phyloP scores from a whole-genome alignment of 2,329 filamentous ascomycete species.

The Chaetothyriales sp. region DNA sequence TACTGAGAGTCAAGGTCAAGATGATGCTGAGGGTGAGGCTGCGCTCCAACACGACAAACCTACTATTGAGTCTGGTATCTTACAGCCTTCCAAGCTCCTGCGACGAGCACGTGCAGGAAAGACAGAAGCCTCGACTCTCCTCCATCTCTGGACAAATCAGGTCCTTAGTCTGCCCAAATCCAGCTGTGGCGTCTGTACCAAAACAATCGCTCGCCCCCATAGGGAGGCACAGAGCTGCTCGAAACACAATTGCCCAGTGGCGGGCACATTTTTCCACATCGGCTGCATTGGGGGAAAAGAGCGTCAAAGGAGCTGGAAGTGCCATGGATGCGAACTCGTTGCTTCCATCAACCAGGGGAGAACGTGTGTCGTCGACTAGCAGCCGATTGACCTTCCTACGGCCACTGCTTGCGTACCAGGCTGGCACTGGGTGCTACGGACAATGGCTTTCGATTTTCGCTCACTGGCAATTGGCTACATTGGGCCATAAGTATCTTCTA shows the following conservation, averaged over 20 bases:
- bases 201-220: conserved; percentile 3
- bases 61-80: neutral
- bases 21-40: neutral
- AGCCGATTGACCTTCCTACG: neutral
- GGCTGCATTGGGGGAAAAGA: conserved; percentile 6
- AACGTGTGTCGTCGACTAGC: neutral
- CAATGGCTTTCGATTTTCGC: too few species aligned
- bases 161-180: neutral
- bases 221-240: conserved; percentile 6
- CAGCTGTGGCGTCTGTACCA: conserved; percentile 7
- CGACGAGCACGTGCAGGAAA: too few species aligned
- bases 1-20: neutral
- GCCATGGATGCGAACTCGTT: neutral
- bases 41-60: neutral
- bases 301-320: neutral
- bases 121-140: neutral
- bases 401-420: neutral
- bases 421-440: too few species aligned
- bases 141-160: neutral
- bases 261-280: conserved; percentile 9
- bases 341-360: neutral
- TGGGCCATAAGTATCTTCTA: too few species aligned
- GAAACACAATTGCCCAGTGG: conserved; percentile 5
- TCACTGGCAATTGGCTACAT: too few species aligned
- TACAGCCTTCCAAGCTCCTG: neutral